These are phyloP conservation scores for Penicillium palitans DNA, from an alignment of 2,329 filamentous ascomycete species.

Conservation along the genomic window DNA sequence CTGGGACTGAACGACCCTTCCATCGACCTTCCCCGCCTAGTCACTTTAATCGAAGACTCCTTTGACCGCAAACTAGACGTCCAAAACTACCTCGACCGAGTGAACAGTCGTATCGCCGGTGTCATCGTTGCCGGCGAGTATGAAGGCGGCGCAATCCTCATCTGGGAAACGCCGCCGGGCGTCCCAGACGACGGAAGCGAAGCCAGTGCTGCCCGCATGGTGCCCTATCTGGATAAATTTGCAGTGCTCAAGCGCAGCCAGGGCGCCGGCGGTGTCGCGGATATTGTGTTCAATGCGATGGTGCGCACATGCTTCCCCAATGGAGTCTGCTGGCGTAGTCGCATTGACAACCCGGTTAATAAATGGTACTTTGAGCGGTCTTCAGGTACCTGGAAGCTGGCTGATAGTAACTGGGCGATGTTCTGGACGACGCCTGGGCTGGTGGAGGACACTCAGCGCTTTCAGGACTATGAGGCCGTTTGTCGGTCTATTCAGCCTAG, in stretches of 20 bases:
- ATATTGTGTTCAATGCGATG: constrained; percentile 96
- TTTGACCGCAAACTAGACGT: constrained; percentile 84
- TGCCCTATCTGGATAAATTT: constrained; percentile 97
- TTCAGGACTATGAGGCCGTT: constrained; percentile 72
- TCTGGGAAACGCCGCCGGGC: constrained; percentile 79
- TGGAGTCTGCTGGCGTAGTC: constrained; percentile 89
- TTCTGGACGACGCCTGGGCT: constrained; percentile 86
- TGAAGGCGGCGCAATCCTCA: constrained; percentile 90
- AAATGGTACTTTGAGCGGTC: constrained; percentile 99
- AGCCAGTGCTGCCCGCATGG: constrained; percentile 60
- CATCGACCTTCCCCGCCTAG: constrained; percentile 78
- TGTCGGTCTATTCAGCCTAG: constrained; percentile 61
- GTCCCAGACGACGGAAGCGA: constrained; percentile 56
- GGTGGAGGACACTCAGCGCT: constrained; percentile 53
- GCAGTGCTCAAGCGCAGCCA: constrained; percentile 86
- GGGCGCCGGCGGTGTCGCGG: constrained; percentile 87
- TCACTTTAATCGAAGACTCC: constrained; percentile 89
- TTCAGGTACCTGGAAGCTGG: constrained; percentile 76
- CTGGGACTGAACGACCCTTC: constrained; percentile 74
- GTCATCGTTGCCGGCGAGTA: constrained; percentile 95
- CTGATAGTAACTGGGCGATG: constrained; percentile 90
- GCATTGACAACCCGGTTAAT: constrained; percentile 91
- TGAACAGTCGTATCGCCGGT: constrained; percentile 78
- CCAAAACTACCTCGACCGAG: constrained; percentile 76
- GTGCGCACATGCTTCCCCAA: constrained; percentile 82